Conservation (phyloP, 768 basidiomycete species). For the Suillus clintonianus region DNA sequence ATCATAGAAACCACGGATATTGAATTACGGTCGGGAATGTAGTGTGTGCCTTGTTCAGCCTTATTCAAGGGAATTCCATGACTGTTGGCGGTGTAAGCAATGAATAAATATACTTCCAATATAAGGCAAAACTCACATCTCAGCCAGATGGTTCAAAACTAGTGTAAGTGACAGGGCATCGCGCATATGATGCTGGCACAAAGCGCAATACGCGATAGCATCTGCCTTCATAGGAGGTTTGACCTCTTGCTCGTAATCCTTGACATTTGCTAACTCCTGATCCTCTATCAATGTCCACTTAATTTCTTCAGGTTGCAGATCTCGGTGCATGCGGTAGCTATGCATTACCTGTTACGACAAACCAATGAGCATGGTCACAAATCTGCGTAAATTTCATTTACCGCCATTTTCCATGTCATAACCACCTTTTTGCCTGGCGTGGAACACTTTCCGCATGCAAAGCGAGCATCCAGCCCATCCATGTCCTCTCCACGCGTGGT, state of each 20-base stretch:
- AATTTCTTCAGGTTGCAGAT: not conserved
- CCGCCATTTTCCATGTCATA: constrained; percentile 3
- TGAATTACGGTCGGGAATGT: not conserved
- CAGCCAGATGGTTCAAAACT: not conserved
- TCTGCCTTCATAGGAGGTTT: not conserved
- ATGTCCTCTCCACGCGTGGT: constrained; percentile 1
- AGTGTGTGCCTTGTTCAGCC: not conserved
- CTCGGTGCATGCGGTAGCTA: not conserved
- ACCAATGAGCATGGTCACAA: not conserved
- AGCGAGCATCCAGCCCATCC: constrained; percentile 1
- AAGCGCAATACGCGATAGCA: not conserved
- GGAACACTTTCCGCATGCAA: constrained; percentile 3
- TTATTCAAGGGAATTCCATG: not conserved
- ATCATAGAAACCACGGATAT: not conserved
- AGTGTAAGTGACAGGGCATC: not conserved
- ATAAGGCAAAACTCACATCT: not conserved
- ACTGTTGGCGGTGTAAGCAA: not conserved
- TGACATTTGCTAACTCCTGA: not conserved
- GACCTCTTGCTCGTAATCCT: not conserved
- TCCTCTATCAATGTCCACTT: not conserved
- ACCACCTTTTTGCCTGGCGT: not conserved
- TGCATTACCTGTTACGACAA: not conserved
- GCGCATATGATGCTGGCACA: constrained; percentile 2
- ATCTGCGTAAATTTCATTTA: not conserved
- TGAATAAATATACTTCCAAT: not conserved